Percentiles rank a stretch among this genome's conserved stretches.
These are phyloP conservation scores for Crassisporium funariophilum DNA, from an alignment of 768 basidiomycete genomes.

Conservation along the genomic window DNA sequence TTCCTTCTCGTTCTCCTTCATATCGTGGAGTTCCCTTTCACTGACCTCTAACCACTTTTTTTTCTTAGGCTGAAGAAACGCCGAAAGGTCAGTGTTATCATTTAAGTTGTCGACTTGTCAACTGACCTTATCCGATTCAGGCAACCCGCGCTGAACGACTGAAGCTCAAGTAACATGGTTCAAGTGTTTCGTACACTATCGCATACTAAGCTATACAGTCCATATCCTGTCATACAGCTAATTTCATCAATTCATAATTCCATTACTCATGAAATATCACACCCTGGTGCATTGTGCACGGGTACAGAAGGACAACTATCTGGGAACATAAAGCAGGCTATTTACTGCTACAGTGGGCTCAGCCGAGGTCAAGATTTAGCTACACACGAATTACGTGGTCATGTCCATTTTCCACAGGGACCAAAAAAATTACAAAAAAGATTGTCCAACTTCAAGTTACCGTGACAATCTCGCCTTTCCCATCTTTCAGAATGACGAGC, in stretches of 20 bases:
- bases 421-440: background rate
- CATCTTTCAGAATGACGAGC: slow-evolving; percentile 89
- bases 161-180: slow-evolving; percentile 21
- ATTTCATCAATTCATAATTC: background rate
- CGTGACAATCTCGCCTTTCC: slow-evolving; percentile 85
- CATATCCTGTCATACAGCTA: background rate
- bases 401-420: slow-evolving; percentile 1
- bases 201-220: background rate
- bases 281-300: too few relatives aligned
- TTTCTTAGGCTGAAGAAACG: slow-evolving; percentile 80
- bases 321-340: background rate
- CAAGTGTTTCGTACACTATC: background rate
- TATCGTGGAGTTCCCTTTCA: background rate
- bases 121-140: slow-evolving; percentile 26
- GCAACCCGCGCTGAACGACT: slow-evolving; percentile 38
- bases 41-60: background rate
- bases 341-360: background rate
- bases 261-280: too few relatives aligned
- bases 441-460: slow-evolving; percentile 58
- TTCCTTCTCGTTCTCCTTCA: slow-evolving; percentile 1
- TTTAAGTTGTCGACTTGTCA: background rate
- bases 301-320: background rate
- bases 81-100: slow-evolving; percentile 79
- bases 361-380: too few relatives aligned
- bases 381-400: too few relatives aligned